Conservation (phyloP, 2,329 filamentous ascomycete genomes). For the Zasmidium angulare region DNA sequence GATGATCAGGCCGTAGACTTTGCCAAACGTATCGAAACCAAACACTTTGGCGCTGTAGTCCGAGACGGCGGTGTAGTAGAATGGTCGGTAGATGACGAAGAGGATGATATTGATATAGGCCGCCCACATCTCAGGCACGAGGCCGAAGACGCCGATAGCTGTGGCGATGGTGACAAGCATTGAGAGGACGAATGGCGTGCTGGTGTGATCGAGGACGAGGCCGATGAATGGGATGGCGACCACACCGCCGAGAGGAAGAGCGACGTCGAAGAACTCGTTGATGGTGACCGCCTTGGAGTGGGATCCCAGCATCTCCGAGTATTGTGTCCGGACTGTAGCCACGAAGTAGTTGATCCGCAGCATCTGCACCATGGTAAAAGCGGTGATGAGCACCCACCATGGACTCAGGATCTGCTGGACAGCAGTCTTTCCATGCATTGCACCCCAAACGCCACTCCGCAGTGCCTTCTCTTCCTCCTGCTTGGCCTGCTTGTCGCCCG, state of each 20-base stretch:
- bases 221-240: conserved; percentile 87
- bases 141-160: conserved; percentile 71
- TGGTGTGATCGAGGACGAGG: conserved; percentile 71
- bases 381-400: conserved; percentile 81
- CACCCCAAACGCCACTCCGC: conserved; percentile 79
- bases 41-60: conserved; percentile 92
- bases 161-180: conserved; percentile 71
- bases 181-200: conserved; percentile 68
- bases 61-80: conserved; percentile 87
- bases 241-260: conserved; percentile 78
- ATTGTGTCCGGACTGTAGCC: conserved; percentile 80
- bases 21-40: conserved; percentile 86
- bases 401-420: conserved; percentile 71
- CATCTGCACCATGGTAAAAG: conserved; percentile 68
- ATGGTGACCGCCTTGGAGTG: conserved; percentile 62
- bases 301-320: conserved; percentile 70
- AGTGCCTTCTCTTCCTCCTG: conserved; percentile 68
- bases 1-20: conserved; percentile 89
- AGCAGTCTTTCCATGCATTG: conserved; percentile 72
- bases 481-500: conserved; percentile 60
- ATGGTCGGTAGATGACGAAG: conserved; percentile 81
- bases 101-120: conserved; percentile 75
- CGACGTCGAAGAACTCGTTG: conserved; percentile 84
- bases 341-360: conserved; percentile 84
- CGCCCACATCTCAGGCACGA: conserved; percentile 68